Evolutionary conservation across 805 yeast genomes (phyloP).

Genomic region (Candida oleophila): DNA sequence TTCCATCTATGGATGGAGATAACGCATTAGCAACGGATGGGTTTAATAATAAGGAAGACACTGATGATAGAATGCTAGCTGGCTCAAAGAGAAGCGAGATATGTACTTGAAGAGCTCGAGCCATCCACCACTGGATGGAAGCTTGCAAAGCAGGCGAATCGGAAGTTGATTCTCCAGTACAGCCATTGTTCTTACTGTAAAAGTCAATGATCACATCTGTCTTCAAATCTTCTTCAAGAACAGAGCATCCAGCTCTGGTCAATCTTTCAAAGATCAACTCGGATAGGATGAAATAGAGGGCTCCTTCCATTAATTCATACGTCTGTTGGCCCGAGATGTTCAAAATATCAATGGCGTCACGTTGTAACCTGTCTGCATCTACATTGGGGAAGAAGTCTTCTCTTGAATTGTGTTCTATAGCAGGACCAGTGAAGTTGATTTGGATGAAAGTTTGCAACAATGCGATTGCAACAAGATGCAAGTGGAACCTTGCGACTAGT

Average conservation of each 20-base stretch:
- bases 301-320: conserved; percentile 49
- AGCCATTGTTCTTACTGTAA: conserved; percentile 4
- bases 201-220: conserved; percentile 22
- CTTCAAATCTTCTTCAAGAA: neutral
- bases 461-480: conserved; percentile 52
- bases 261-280: conserved; percentile 37
- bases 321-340: conserved; percentile 68
- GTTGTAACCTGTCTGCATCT: conserved; percentile 18
- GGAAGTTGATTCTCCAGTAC: neutral
- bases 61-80: conserved; percentile 46
- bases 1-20: conserved; percentile 29
- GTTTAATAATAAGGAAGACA: conserved; percentile 41
- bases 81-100: conserved; percentile 64
- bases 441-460: conserved; percentile 70
- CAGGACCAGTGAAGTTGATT: conserved; percentile 82
- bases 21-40: conserved; percentile 27
- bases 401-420: conserved; percentile 37
- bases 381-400: conserved; percentile 27
- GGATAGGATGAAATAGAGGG: conserved; percentile 31
- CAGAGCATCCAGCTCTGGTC: conserved; percentile 45
- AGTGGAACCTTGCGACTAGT: conserved; percentile 15
- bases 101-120: conserved; percentile 65
- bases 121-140: conserved; percentile 71
- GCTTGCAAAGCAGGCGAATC: conserved; percentile 38
- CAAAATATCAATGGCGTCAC: conserved; percentile 40